Conservation (phyloP, 768 basidiomycete genomes). For the Xerocomellus amylosporus region DNA sequence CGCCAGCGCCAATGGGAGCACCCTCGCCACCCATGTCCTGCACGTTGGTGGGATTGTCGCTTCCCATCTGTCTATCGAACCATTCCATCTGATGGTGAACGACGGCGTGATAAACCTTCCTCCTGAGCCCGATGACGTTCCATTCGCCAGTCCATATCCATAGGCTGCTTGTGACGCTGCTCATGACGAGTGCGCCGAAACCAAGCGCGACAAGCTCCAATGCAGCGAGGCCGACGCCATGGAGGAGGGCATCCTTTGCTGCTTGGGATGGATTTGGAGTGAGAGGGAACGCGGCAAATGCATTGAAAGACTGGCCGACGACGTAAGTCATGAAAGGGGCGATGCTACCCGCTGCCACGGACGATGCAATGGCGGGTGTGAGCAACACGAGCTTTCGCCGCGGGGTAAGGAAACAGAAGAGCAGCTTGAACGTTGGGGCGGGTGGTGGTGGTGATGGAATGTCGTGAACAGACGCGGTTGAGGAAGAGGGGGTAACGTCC, state of each 20-base stretch:
- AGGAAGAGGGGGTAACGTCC: conserved; percentile 7
- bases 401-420: conserved; percentile 63
- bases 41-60: conserved; percentile 42
- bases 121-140: conserved; percentile 66
- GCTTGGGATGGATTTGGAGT: conserved; percentile 37
- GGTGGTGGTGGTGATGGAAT: conserved; percentile 28
- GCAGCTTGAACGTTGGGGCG: conserved; percentile 55
- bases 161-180: conserved; percentile 68
- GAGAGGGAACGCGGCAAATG: conserved; percentile 60
- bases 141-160: conserved; percentile 91
- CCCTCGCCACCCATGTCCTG: conserved; percentile 37
- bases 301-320: conserved; percentile 73
- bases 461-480: conserved; percentile 13
- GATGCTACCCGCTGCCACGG: conserved; percentile 63
- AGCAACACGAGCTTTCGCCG: conserved; percentile 56
- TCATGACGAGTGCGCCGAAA: conserved; percentile 62
- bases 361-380: conserved; percentile 60
- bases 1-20: conserved; percentile 74
- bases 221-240: conserved; percentile 57
- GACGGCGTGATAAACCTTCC: conserved; percentile 66
- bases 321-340: conserved; percentile 86
- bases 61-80: conserved; percentile 82
- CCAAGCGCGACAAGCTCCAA: conserved; percentile 67
- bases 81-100: conserved; percentile 76
- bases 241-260: conserved; percentile 51